Conservation (phyloP, 352 stramenopile species). For the Pythium coloratum region DNA sequence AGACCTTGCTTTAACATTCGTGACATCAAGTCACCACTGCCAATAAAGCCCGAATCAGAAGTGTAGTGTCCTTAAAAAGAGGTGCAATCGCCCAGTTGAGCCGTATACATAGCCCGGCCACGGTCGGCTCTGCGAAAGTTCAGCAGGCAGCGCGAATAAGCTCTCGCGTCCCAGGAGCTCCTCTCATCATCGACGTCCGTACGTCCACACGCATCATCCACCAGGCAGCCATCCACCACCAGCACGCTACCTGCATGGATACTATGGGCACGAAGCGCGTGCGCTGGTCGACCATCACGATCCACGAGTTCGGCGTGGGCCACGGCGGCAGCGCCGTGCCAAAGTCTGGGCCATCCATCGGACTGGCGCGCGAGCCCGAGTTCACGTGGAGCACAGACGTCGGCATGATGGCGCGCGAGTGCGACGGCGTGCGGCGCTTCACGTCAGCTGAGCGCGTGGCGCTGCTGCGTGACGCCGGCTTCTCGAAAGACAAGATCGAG, state of each 20-base stretch:
- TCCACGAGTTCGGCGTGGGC: conserved; percentile 30
- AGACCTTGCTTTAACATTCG: conserved; percentile 14
- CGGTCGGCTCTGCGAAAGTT: conserved; percentile 9
- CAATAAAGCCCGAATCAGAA: background rate
- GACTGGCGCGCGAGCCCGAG: conserved; percentile 22
- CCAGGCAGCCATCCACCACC: no score
- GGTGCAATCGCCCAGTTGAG: conserved; percentile 11
- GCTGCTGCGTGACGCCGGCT: conserved; percentile 23
- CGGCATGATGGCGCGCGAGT: conserved; percentile 23
- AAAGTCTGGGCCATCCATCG: conserved; percentile 30
- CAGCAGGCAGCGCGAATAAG: conserved; percentile 6
- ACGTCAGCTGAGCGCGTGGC: conserved; percentile 19
- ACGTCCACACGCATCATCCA: background rate
- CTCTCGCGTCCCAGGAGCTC: background rate
- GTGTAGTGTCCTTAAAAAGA: conserved; percentile 6
- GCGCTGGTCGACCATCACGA: conserved; percentile 30
- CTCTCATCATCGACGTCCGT: background rate
- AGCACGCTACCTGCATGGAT: background rate
- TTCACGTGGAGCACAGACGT: conserved; percentile 31
- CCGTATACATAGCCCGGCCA: conserved; percentile 23
- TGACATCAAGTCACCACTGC: background rate
- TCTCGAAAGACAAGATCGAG: conserved; percentile 8
- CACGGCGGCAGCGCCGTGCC: conserved; percentile 26
- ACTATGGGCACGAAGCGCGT: conserved; percentile 21
- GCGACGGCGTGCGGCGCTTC: conserved; percentile 28